phyloP scores from a whole-genome alignment of 2,329 filamentous ascomycete species.

The Clonostachys rhizophaga region DNA sequence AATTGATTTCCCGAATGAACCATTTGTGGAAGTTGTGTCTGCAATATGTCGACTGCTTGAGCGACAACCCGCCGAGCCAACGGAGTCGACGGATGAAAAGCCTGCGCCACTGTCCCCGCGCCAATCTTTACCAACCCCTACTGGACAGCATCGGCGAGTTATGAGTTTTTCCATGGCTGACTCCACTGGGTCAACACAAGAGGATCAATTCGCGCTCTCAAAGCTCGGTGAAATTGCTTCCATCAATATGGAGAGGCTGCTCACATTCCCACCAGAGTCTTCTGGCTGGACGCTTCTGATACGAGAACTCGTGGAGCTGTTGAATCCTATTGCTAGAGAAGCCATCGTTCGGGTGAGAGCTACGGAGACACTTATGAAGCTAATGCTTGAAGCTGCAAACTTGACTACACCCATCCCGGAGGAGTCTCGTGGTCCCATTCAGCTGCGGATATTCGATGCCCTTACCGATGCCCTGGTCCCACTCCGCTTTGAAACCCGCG shows the following conservation, averaged over 20 bases:
- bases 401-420: constrained; percentile 47
- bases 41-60: constrained; percentile 71
- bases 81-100: constrained; percentile 7
- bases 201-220: constrained; percentile 63
- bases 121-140: constrained; percentile 25
- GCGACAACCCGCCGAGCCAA: constrained; percentile 15
- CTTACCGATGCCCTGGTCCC: constrained; percentile 53
- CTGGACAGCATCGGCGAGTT: constrained; percentile 36
- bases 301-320: constrained; percentile 43
- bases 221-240: constrained; percentile 70
- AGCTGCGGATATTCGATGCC: constrained; percentile 66
- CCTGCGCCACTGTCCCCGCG: constrained; percentile 13
- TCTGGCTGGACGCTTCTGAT: constrained; percentile 74
- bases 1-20: constrained; percentile 77
- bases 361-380: constrained; percentile 57
- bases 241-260: constrained; percentile 71
- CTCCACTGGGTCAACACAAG: constrained; percentile 48
- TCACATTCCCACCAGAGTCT: constrained; percentile 58
- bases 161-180: constrained; percentile 41
- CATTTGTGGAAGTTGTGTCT: constrained; percentile 73
- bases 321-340: constrained; percentile 41
- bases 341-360: constrained; percentile 53
- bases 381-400: constrained; percentile 53
- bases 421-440: constrained; percentile 54
- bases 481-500: constrained; percentile 46